Percentiles rank a stretch among this genome's conserved stretches.
Evolutionary conservation across 1,284 basidiomycete species (phyloP).

Genomic region (Sutorius eximius): DNA sequence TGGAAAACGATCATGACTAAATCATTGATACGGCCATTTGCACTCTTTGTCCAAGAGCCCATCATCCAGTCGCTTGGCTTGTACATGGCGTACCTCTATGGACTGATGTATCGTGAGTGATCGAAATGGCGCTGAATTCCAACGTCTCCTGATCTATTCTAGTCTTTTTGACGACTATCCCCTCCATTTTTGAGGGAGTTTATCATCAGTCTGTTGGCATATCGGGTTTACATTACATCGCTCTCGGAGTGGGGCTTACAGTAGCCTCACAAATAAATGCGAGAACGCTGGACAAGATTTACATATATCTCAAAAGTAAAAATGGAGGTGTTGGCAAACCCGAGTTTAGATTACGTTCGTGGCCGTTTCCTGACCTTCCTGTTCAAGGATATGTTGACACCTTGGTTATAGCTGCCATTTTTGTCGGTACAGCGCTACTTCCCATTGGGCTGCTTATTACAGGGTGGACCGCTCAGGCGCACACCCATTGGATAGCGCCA

Average conservation of each 20-base stretch:
- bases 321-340: slow-evolving; percentile 49
- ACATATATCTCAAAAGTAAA: slow-evolving; percentile 41
- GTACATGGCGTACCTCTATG: slow-evolving; percentile 54
- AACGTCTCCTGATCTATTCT: slow-evolving; percentile 17
- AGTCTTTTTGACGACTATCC: slow-evolving; percentile 67
- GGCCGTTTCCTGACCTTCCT: not conserved
- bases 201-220: slow-evolving; percentile 56
- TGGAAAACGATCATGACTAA: slow-evolving; percentile 40
- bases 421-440: slow-evolving; percentile 55
- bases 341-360: slow-evolving; percentile 43
- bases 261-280: slow-evolving; percentile 51
- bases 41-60: slow-evolving; percentile 47
- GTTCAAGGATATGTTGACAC: not conserved
- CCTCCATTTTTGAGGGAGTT: slow-evolving; percentile 53
- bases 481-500: slow-evolving; percentile 64
- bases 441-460: slow-evolving; percentile 61
- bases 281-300: slow-evolving; percentile 47
- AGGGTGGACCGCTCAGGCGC: slow-evolving; percentile 63
- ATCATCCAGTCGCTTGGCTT: slow-evolving; percentile 47
- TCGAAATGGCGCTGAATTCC: not conserved
- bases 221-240: slow-evolving; percentile 57
- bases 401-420: slow-evolving; percentile 49
- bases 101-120: slow-evolving; percentile 53
- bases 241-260: slow-evolving; percentile 48
- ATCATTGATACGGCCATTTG: slow-evolving; percentile 49